Base-by-base conservation (phyloP, 2,329 filamentous ascomycete species). In the Penicillium fuscoglaucum region DNA sequence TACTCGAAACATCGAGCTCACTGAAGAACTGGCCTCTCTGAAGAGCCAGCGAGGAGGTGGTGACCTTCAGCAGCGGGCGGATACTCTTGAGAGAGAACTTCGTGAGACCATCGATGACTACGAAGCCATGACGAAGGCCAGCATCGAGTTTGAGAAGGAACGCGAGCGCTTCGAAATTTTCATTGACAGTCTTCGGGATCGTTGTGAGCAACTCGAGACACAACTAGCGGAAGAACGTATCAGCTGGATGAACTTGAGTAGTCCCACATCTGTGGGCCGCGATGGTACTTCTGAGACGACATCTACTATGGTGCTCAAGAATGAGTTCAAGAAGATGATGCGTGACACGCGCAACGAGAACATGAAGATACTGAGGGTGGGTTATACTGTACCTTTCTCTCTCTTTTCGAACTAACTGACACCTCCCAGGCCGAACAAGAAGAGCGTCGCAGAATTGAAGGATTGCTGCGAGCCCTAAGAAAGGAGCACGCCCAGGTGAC, bases 291-390 rank as follows among this genome's bases (percentile, higher is more conserved):
- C 73, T 15, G 85, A 87, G 63, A 83, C 80, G 10, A 90, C 86
- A 12, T 89, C 86, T 66, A 87, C 86, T 26, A 84, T 84, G 74
- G 86, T 90, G 41, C 70, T 91, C 68, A 86, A 87, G 74, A 87
- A 87, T 61, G 88, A 91, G 72, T 91, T 91, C 71, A 90, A 89
- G 79, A 90, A 88, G 78, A 90, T 90, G 88, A 90, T 90, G 87
- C 82, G 87, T 62, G 87, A 90, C 68, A 86, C 86, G 48, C 83
- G 87, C 61, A 80, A 82, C 1, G 88, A 91, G 72, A 87, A 84
- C 61, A 77, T 86, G 67, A 88, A 83, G 75, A 78, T 82, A 59
- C 70, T 90, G 57, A 85, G 84, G 78, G 88, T 90, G 74, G 77
- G 84, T 78, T n/a, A 24, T 28, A 31, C 43, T 47, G 17, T 15